Conservation (phyloP, 2,329 filamentous ascomycete species). For the Aureobasidium sp. region DNA sequence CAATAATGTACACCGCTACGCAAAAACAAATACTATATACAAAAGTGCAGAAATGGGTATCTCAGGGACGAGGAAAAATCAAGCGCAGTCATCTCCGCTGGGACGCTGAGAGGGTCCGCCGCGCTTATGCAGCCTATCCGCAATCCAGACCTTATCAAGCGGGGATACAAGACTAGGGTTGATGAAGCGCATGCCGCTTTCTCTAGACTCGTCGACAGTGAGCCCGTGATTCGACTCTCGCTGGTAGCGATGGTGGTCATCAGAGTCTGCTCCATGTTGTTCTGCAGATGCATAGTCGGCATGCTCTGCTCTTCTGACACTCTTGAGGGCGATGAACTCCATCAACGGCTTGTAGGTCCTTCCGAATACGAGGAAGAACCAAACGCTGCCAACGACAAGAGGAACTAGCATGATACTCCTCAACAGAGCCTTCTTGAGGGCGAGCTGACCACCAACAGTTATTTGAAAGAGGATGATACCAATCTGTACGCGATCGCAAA, state of each 20-base stretch:
- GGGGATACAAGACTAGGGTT: constrained; percentile 66
- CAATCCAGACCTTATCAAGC: constrained; percentile 19
- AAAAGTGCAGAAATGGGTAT: neutral
- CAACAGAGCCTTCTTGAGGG: constrained; percentile 63
- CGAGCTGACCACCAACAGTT: constrained; percentile 81
- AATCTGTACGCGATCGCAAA: constrained; percentile 82
- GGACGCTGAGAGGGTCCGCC: neutral
- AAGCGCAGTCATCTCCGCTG: neutral
- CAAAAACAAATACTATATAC: neutral
- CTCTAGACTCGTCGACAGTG: constrained; percentile 64
- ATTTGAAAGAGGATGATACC: constrained; percentile 84
- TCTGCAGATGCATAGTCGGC: constrained; percentile 34
- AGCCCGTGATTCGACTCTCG: constrained; percentile 36
- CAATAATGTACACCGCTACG: too few relatives aligned
- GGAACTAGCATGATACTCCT: constrained; percentile 67
- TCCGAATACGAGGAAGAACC: constrained; percentile 79
- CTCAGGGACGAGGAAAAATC: neutral
- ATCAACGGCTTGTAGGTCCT: constrained; percentile 80
- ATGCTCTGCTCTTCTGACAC: constrained; percentile 58
- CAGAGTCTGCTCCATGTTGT: constrained; percentile 20
- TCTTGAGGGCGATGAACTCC: constrained; percentile 83
- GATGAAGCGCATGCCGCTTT: constrained; percentile 62
- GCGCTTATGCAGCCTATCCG: neutral
- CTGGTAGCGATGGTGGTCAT: constrained; percentile 12
- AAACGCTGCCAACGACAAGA: constrained; percentile 69